Conservation (phyloP, 108 stramenopile species). For the Nannochloropsis salina region DNA sequence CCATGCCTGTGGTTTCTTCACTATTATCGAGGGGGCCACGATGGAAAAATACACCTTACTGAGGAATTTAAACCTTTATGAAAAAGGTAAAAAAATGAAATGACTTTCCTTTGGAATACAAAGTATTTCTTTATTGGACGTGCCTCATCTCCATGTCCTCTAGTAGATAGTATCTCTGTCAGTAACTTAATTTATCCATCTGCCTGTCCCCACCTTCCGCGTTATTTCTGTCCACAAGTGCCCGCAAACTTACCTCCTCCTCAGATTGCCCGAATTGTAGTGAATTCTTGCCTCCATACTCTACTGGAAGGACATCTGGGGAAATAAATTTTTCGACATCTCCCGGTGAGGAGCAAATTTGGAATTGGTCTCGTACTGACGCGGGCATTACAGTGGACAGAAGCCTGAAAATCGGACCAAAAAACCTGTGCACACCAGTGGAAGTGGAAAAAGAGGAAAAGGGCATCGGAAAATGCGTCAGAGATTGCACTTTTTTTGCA, state of each 20-base stretch:
- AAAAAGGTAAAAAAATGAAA: too few relatives aligned
- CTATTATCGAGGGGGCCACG: too few relatives aligned
- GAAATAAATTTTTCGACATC: neutral
- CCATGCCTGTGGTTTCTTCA: too few relatives aligned
- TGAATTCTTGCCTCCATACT: neutral
- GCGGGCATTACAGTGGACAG: neutral
- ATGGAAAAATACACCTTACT: too few relatives aligned
- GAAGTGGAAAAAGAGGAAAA: neutral
- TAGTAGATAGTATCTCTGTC: too few relatives aligned
- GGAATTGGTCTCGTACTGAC: neutral
- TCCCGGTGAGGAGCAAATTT: neutral
- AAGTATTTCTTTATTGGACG: too few relatives aligned
- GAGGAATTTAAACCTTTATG: too few relatives aligned
- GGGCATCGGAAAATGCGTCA: neutral
- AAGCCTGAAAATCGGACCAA: constrained; percentile 7
- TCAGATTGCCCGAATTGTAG: neutral
- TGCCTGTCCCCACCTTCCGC: neutral
- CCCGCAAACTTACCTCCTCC: constrained; percentile 7
- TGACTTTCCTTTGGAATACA: too few relatives aligned
- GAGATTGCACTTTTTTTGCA: neutral
- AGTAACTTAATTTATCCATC: too few relatives aligned
- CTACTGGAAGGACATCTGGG: neutral
- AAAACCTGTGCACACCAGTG: neutral
- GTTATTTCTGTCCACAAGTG: neutral
- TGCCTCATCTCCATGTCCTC: too few relatives aligned